Evolutionary conservation across 108 stramenopile species (phyloP).

Genomic region (Bacterosira constricta): DNA sequence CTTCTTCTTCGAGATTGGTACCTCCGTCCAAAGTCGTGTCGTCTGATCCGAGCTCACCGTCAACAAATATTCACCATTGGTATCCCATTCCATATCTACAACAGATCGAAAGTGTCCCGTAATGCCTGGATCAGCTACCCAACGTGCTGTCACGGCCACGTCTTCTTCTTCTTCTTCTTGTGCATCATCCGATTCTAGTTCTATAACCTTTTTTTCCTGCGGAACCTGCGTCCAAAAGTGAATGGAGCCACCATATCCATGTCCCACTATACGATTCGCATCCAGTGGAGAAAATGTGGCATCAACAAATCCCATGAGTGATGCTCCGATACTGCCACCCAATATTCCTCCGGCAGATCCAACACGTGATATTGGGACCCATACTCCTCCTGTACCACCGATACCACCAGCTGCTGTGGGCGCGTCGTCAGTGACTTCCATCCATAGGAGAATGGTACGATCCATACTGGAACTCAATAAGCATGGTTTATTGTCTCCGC

Average conservation of each 20-base stretch:
- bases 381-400: constrained; percentile 61
- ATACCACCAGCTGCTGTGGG: background rate
- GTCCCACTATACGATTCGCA: constrained; percentile 66
- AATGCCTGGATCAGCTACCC: constrained; percentile 77
- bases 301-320: constrained; percentile 75
- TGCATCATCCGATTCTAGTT: constrained; percentile 24
- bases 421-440: no score
- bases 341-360: constrained; percentile 89
- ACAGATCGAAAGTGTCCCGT: constrained; percentile 87
- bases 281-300: constrained; percentile 51
- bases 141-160: constrained; percentile 39
- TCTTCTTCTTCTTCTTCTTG: constrained; percentile 38
- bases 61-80: constrained; percentile 75
- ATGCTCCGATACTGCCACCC: constrained; percentile 80
- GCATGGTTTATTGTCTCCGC: constrained; percentile 55
- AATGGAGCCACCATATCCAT: constrained; percentile 86
- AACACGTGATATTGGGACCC: constrained; percentile 84
- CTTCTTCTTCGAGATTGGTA: constrained; percentile 13
- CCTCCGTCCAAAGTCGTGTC: constrained; percentile 78
- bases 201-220: constrained; percentile 11
- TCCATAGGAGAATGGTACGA: constrained; percentile 83
- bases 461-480: constrained; percentile 87
- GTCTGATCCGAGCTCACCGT: constrained; percentile 84
- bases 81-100: constrained; percentile 83
- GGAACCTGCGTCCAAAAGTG: constrained; percentile 64